Evolutionary conservation across 2,329 filamentous ascomycete species (phyloP), one percentile per base, ranked within the genome.

Genomic region (Teratosphaeria epicoccoides): DNA sequence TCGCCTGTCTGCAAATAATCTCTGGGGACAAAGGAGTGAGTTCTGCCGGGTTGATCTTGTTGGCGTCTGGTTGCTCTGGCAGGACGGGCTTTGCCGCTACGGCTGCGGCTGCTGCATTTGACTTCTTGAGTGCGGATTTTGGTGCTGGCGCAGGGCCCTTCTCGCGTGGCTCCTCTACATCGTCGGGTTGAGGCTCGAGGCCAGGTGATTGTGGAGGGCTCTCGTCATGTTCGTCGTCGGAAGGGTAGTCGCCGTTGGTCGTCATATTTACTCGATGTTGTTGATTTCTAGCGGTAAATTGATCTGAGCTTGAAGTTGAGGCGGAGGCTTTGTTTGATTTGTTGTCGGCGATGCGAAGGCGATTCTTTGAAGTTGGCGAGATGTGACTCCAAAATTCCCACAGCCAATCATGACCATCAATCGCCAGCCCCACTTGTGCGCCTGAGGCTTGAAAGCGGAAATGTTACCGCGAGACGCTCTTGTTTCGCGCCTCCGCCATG

Each of bases 1-100:
- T 98, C 51, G 93, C 93, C 79, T 98, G 93, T 66, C 93, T 82
- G 56, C 89, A 88, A 68, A 98, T 98, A 68, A 98, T 97, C 71
- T 97, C 91, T 60, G 90, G 89, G 14, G 91, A 94, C 63, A 96
- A 77, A 52, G 93, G 91, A 60, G 79, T 88, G 63, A 98, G 77
- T 49, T 74, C 81, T 60, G 81, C 80, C 65, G 96, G 80, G 66
- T 97, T 88, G 66, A 98, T 80, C 63, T 89, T 85, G 70, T 85
- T 83, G 64, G 93, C 88, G 62, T 98, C 87, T 60, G 93, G 95
- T 76, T 98, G 93, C 62, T 89, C 87, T 63, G 93, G 93, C 53
- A 88, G 77, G 57, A 76, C 75, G 58, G 84, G 84, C 63, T 80
- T 75, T 51, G 82, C 72, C 53, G 76, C 76, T 54, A 79, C 76